phyloP scores from a whole-genome alignment of 2,329 filamentous ascomycete species.

The Septoria petroselini region DNA sequence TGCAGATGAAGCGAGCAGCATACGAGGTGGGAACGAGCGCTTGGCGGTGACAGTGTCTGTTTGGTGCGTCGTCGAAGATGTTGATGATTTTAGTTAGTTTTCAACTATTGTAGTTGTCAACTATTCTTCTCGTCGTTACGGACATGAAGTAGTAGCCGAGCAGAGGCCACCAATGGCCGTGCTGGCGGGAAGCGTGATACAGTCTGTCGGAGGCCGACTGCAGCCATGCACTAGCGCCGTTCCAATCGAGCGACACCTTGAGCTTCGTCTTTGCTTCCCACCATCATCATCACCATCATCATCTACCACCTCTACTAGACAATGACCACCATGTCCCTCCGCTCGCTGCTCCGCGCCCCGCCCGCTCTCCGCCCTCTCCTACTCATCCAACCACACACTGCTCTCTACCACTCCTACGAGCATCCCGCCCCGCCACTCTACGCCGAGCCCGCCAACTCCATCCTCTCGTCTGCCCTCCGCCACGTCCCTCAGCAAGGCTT shows the following conservation, averaged over 20 bases:
- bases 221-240: too few relatives aligned
- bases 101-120: too few relatives aligned
- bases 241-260: too few relatives aligned
- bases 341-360: constrained; percentile 30
- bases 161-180: too few relatives aligned
- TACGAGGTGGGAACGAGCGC: constrained; percentile 6
- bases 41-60: background rate
- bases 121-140: too few relatives aligned
- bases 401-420: constrained; percentile 69
- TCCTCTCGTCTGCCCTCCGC: constrained; percentile 74
- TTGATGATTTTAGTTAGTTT: too few relatives aligned
- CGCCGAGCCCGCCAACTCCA: constrained; percentile 65
- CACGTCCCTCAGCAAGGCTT: constrained; percentile 84
- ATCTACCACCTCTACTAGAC: background rate
- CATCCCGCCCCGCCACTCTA: constrained; percentile 64
- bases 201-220: too few relatives aligned
- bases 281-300: background rate
- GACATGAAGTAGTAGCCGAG: too few relatives aligned
- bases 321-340: constrained; percentile 25
- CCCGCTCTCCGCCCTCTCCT: constrained; percentile 31
- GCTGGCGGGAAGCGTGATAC: too few relatives aligned
- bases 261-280: background rate
- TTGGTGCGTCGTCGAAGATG: background rate
- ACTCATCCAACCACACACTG: constrained; percentile 22
- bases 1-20: background rate